Base-by-base conservation (phyloP, 805 yeast genomes). In the Lipomyces orientalis region DNA sequence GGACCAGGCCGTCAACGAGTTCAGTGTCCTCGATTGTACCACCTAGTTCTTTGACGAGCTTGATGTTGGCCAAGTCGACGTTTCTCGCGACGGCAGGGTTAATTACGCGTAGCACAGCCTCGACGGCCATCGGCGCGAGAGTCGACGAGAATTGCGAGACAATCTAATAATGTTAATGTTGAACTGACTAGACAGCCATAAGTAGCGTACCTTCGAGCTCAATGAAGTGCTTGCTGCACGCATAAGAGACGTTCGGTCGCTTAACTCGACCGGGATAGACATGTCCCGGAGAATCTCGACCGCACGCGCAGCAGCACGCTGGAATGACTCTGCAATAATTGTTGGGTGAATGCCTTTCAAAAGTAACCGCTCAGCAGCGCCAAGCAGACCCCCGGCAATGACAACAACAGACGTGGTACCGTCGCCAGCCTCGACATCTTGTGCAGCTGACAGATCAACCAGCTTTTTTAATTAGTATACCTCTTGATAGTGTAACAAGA, bases 351-450 rank as follows among this genome's bases (percentile, higher is more conserved):
- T 92, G 2, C 83, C 98, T 78, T 90, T 91, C 73, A 87, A 88
- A 75, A 95, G 85, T 67, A 95, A 83, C 77, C 89, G 89, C 75
- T 95, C 99, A 64, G 98, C 97, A 19, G 99, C 99, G 37, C 94
- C 97, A 64, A 95, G 83, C 60, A 95, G 81, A 4, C 98, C 94
- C 49, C 99, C 99, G 5, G 98, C 91, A 70, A 95, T 83, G 64
- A 95, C 94, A 35, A 96, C 99, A 39, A 95, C 99, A 1, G 97
- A 89, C 0, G 99, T 95, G 43, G 99, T 95, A 71, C 99, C 99
- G 78, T 95, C 99, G 64, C 99, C 99, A n/a, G 98, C 99, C 79
- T 93, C 99, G 51, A 93, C 90, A 75, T 95, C 99, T 81, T 95
- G 99, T 0, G 99, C 98, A 54, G 93, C 97, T 67, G 97, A 90